Evolutionary conservation across 805 yeast genomes (phyloP).

Genomic region (Pichia membranifaciens): DNA sequence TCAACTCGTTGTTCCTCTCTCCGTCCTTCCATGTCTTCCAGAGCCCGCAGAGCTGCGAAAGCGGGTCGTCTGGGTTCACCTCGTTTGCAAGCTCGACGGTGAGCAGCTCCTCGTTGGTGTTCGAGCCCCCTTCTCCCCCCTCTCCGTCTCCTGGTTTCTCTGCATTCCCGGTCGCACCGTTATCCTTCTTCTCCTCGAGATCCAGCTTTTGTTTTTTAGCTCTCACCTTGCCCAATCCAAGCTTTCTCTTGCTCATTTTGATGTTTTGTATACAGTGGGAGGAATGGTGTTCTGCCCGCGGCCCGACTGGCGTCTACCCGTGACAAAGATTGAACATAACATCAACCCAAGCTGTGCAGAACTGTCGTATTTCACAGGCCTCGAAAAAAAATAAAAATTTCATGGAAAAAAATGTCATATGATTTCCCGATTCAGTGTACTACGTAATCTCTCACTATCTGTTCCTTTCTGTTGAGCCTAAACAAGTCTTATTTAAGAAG

Average conservation of each 20-base stretch:
- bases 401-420: too few relatives aligned
- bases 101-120: conserved; percentile 31
- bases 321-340: too few relatives aligned
- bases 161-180: background rate
- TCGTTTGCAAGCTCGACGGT: conserved; percentile 66
- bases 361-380: too few relatives aligned
- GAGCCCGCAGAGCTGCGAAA: conserved; percentile 68
- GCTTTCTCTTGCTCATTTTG: conserved; percentile 44
- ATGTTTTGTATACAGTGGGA: too few relatives aligned
- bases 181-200: conserved; percentile 45
- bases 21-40: conserved; percentile 59
- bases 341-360: too few relatives aligned
- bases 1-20: conserved; percentile 55
- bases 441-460: too few relatives aligned
- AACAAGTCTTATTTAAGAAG: conserved; percentile 4
- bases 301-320: too few relatives aligned
- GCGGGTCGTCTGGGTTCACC: conserved; percentile 69
- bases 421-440: too few relatives aligned
- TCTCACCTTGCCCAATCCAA: conserved; percentile 59
- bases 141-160: conserved; percentile 8
- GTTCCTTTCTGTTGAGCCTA: too few relatives aligned
- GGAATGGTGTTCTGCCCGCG: too few relatives aligned
- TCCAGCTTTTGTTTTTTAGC: conserved; percentile 43
- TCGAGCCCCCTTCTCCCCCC: conserved; percentile 13
- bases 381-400: too few relatives aligned